A percentile compares a stretch with the other conserved stretches of the same genome.
Evolutionary conservation across 2,329 filamentous ascomycete species (phyloP).

Genomic region (Aspergillus fumigatus): DNA sequence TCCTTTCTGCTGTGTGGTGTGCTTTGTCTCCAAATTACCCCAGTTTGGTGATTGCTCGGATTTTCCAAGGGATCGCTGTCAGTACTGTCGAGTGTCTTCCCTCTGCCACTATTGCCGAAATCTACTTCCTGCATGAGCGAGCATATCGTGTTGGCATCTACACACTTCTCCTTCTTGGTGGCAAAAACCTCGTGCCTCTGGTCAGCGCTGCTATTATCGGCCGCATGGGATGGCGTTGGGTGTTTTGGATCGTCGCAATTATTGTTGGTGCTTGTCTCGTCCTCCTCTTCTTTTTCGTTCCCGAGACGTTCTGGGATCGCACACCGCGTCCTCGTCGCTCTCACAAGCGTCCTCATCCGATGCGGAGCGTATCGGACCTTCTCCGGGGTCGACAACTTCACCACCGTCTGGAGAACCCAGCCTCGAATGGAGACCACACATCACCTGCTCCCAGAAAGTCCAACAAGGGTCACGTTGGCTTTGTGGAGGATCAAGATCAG

Average conservation of each 20-base stretch:
- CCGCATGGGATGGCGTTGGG: conserved; percentile 78
- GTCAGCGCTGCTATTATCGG: conserved; percentile 83
- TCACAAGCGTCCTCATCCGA: conserved; percentile 31
- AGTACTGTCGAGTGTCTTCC: conserved; percentile 90
- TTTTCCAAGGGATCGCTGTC: conserved; percentile 83
- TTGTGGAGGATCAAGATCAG: conserved; percentile 34
- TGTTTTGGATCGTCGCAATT: conserved; percentile 83
- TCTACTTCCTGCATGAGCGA: conserved; percentile 91
- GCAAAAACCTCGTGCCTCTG: conserved; percentile 85
- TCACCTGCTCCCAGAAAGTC: conserved; percentile 19
- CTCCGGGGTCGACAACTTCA: conserved; percentile 32
- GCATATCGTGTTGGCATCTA: conserved; percentile 93
- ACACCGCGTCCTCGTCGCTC: conserved; percentile 55
- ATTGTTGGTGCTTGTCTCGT: conserved; percentile 66
- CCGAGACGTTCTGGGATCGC: conserved; percentile 94
- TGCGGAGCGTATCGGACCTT: conserved; percentile 36
- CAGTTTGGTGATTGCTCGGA: conserved; percentile 73
- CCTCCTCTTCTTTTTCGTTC: conserved; percentile 83
- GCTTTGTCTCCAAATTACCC: conserved; percentile 75
- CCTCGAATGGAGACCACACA: conserved; percentile 8
- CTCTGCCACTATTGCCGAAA: conserved; percentile 90
- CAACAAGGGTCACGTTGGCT: conserved; percentile 53
- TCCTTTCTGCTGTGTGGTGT: conserved; percentile 75
- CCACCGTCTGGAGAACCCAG: conserved; percentile 12
- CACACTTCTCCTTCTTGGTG: conserved; percentile 78